These are phyloP conservation scores for Agarophyton chilense DNA, from an alignment of 23 red algal species.

Conservation along the genomic window DNA sequence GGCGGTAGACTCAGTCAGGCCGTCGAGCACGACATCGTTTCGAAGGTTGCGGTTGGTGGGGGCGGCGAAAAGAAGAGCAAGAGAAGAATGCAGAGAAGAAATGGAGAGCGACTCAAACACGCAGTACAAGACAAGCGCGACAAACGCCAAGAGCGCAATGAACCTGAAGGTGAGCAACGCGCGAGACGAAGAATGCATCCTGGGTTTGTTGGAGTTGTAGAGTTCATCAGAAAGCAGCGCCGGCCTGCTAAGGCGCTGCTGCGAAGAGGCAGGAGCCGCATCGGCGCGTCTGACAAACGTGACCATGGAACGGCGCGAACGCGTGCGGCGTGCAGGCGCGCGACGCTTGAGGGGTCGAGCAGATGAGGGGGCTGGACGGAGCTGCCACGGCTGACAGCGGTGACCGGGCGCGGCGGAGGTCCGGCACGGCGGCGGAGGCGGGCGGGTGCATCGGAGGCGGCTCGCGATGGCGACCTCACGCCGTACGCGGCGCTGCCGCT, in stretches of 20 bases:
- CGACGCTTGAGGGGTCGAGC: neutral
- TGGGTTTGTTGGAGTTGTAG: slow-evolving; percentile 28
- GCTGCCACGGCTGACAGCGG: neutral
- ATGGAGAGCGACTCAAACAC: neutral
- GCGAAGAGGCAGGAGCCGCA: neutral
- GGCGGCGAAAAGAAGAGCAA: neutral
- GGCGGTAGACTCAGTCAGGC: slow-evolving; percentile 24
- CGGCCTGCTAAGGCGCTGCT: neutral
- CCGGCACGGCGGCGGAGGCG: neutral
- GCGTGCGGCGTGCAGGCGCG: neutral
- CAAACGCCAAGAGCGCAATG: neutral
- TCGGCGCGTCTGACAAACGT: neutral
- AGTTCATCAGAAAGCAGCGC: neutral
- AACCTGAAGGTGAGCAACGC: neutral
- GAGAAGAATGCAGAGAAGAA: neutral
- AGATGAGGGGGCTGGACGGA: neutral
- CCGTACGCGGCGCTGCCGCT: too few species aligned
- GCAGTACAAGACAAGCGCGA: neutral
- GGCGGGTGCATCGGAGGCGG: neutral
- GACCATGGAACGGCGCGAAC: neutral
- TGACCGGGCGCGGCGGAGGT: neutral
- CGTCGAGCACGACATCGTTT: slow-evolving; percentile 47
- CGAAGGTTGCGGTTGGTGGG: neutral
- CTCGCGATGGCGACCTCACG: too few species aligned
- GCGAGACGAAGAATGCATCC: neutral